A percentile compares a stretch with the other conserved stretches of the same genome.
phyloP scores from a whole-genome alignment of 768 basidiomycete genomes.

The Paxillus rubicundulus region DNA sequence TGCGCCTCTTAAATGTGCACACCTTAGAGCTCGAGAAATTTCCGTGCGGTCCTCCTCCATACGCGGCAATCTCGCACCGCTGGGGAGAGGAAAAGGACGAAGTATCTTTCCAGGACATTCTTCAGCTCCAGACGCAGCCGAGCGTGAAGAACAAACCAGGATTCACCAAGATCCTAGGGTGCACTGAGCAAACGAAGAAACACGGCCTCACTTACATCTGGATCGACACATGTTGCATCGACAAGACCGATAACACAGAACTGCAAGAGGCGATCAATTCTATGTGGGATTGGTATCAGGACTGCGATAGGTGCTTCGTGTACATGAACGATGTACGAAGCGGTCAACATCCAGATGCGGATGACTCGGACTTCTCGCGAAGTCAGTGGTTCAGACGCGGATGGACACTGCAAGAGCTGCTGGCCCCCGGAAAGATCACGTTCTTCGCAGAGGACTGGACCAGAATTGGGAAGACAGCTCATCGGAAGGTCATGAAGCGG shows the following conservation, averaged over 20 bases:
- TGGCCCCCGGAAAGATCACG: constrained; percentile 10
- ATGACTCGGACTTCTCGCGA: constrained; percentile 1
- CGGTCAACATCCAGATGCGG: not conserved
- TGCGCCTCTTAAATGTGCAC: not conserved
- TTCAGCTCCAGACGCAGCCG: not conserved
- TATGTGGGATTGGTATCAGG: constrained; percentile 7
- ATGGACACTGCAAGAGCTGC: constrained; percentile 7
- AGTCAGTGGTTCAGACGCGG: constrained; percentile 9
- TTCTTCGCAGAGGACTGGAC: constrained; percentile 14
- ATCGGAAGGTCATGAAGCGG: not conserved
- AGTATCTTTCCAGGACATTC: constrained; percentile 6
- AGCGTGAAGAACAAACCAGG: constrained; percentile 1
- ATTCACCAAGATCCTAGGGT: constrained; percentile 1
- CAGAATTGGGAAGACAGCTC: not conserved
- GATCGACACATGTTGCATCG: constrained; percentile 9
- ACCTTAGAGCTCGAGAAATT: not conserved
- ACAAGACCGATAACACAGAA: constrained; percentile 3
- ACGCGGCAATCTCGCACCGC: constrained; percentile 3
- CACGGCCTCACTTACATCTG: not conserved
- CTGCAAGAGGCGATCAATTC: constrained; percentile 7
- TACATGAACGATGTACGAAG: constrained; percentile 3
- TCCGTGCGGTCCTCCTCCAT: not conserved
- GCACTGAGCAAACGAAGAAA: not conserved
- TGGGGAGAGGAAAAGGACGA: constrained; percentile 3
- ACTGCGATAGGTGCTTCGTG: not conserved